Base-by-base conservation (phyloP, 163 green algal genomes). In the Coccomyxa subellipsoidea region DNA sequence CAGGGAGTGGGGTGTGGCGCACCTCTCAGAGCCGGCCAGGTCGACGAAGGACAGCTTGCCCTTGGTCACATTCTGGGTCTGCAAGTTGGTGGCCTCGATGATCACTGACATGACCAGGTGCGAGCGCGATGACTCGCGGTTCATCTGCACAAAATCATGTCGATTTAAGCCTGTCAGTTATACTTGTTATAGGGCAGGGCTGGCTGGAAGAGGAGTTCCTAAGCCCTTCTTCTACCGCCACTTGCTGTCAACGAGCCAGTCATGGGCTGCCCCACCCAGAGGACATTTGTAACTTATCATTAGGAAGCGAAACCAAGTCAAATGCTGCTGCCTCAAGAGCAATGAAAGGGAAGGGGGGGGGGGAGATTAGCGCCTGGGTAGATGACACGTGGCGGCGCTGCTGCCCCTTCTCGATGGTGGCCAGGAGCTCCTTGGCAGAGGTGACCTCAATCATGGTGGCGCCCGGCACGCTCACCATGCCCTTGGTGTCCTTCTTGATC, bases 401-500 rank as follows among this genome's bases (percentile, higher is more conserved):
- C 83, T 92, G 86, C 34, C 91, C 94, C 35, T 79, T 84, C 84
- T 94, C 85, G 69, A 98, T 91, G 10, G 89, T 87, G 6, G 83
- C 80, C 81, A 95, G 79, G 36, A 98, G 89, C 86, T 98, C 89
- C 54, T 86, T 38, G 4, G 90, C 85, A 38, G 84, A 92, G 27
- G 84, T 90, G 34, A 96, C 90, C 76, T 95, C 91, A 31, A 96
- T 86, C 0, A 95, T 34, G 2, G 90, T 95, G 5, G 93, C 92
- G 8, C 94, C 95, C 9, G 89, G 85, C n/a, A 99, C 95, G 1
- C 89, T 93, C 10, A 99, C 96, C 90, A 98, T 93, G 83, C 96
- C 96, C 89, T 97, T 98, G 72, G 88, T 78, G 85, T 99, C 97
- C 87, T 97, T 98, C 92, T 99, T 99, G 89, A 99, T 99, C 78